phyloP scores from a whole-genome alignment of 1,284 basidiomycete genomes.

The Ustilago tritici region DNA sequence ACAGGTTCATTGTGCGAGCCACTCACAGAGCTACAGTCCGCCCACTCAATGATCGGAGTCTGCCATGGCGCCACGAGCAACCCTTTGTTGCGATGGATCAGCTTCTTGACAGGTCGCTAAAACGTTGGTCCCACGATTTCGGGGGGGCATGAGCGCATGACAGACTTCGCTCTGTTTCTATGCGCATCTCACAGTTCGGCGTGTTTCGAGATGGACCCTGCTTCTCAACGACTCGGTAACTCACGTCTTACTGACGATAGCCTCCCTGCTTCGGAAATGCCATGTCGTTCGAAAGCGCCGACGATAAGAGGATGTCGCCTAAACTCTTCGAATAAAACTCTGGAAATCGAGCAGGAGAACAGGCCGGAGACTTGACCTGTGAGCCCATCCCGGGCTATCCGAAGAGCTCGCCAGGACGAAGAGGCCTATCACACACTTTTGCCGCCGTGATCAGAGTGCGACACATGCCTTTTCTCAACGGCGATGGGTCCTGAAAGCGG shows the following conservation, averaged over 20 bases:
- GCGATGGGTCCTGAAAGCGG: slow-evolving; percentile 8
- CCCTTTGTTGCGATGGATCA: slow-evolving; percentile 7
- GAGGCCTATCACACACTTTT: background rate
- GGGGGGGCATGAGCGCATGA: background rate
- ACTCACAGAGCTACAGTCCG: background rate
- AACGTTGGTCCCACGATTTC: background rate
- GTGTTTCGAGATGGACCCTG: background rate
- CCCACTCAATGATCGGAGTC: slow-evolving; percentile 5
- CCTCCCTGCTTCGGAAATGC: slow-evolving; percentile 1
- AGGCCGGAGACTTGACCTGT: background rate
- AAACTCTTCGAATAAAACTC: background rate
- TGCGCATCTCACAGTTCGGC: slow-evolving; percentile 9
- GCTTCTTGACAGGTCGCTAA: slow-evolving; percentile 17
- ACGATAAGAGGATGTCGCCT: background rate
- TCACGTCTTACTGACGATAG: background rate
- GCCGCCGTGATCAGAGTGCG: slow-evolving; percentile 6
- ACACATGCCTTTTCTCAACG: slow-evolving; percentile 1
- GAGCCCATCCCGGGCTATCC: background rate
- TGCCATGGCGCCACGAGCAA: background rate
- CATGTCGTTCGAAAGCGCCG: background rate
- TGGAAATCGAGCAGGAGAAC: background rate
- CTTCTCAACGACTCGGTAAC: background rate
- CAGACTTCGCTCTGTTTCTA: background rate
- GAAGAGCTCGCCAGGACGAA: background rate
- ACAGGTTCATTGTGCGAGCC: slow-evolving; percentile 27